These are phyloP conservation scores for Themeda triandra DNA, from an alignment of 176 grass and related monocot species.

Conservation along the genomic window DNA sequence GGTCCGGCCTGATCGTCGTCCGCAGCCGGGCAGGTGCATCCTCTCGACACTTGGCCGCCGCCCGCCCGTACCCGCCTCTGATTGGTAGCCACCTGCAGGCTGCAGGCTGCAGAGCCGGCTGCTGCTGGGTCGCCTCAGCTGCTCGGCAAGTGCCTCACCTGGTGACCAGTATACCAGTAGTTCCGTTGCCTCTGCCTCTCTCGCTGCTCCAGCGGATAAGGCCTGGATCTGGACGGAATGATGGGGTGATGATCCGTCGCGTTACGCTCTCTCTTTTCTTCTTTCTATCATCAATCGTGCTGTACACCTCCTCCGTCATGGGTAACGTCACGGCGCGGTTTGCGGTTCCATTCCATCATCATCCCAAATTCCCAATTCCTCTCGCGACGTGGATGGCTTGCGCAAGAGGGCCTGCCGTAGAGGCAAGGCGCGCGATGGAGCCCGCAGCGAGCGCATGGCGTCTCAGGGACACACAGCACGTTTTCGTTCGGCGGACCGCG, in stretches of 20 bases:
- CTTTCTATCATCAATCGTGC: neutral
- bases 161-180: too few relatives aligned
- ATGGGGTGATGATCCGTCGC: neutral
- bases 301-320: neutral
- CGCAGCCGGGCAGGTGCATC: neutral
- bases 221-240: neutral
- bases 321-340: neutral
- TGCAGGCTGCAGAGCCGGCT: neutral
- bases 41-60: neutral
- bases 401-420: slow-evolving; percentile 7
- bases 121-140: neutral
- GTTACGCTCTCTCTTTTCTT: neutral
- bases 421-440: neutral
- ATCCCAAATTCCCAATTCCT: too few relatives aligned
- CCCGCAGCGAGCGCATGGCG: neutral
- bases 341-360: neutral
- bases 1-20: neutral
- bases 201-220: neutral
- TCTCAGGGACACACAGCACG: neutral
- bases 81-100: neutral
- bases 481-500: neutral
- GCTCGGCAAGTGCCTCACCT: neutral
- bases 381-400: neutral
- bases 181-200: neutral
- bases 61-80: neutral